Base-by-base conservation (phyloP, 2,329 filamentous ascomycete species). In the Aspergillus latus region DNA sequence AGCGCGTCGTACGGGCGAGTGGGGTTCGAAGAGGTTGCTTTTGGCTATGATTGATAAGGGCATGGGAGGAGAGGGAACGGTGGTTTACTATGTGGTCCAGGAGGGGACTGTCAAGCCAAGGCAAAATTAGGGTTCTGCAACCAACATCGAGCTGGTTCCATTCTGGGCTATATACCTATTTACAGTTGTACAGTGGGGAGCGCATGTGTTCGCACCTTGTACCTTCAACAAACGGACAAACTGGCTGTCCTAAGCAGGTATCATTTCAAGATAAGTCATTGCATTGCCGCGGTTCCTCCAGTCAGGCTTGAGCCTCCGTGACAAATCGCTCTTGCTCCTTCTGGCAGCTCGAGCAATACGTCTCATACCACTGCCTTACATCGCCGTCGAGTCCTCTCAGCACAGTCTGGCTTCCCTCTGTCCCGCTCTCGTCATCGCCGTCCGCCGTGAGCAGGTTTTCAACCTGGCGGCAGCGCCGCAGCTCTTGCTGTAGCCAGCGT, bases 401-500 rank as follows among this genome's bases (percentile, higher is more conserved):
- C 2, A 69, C 67, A 50, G 56, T 56, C 44, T 64, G 59, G 26
- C 66, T 63, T 15, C 56, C 63, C 49, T 64, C 64, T 42, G 62
- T 51, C 36, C 63, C 63, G 29, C 55, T 56, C 11, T 64, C 65
- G 40, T 68, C 68, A 15, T 57, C 52, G 6, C 48, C 56, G 28
- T 59, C 62, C 34, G 65, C 62, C 46, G 67, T 64, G 9, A 83
- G 68, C 63, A 85, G 73, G 11, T 68, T 70, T 40, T 81, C 79
- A 6, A 85, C 72, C 67, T 88, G 83, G 55, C 84, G 84, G 72
- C 94, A 99, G 48, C 89, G 84, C 34, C 80, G 74, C 61, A 86
- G 87, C 76, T 99, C 94, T 63, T 90, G 88, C 2, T 83, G 74
- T 30, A 97, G 81, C 92, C 93, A 99, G 61, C 90, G 89, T 76